Evolutionary conservation across 2,329 filamentous ascomycete genomes (phyloP).

Genomic region (Emergomyces africanus): DNA sequence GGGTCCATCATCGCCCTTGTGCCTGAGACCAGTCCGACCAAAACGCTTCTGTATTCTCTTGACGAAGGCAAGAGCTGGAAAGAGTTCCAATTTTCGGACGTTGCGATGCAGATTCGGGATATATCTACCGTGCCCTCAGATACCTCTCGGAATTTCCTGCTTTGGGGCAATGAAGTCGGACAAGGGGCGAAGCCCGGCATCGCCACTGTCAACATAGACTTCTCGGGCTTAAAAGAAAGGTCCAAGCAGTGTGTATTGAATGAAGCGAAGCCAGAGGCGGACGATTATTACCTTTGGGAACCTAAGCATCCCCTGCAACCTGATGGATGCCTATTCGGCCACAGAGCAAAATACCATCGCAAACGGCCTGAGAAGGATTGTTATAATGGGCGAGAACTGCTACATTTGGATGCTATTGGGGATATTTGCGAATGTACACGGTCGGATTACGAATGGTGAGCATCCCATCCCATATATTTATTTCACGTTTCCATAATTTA

Average conservation of each 20-base stretch:
- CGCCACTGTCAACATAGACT: conserved; percentile 75
- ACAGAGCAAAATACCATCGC: conserved; percentile 76
- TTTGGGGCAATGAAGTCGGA: conserved; percentile 59
- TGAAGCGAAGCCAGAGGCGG: conserved; percentile 45
- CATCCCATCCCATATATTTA: conserved; percentile 9
- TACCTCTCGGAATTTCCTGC: conserved; percentile 76
- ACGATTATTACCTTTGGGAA: conserved; percentile 74
- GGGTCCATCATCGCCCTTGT: conserved; percentile 87
- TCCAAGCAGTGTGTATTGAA: conserved; percentile 52
- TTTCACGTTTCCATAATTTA: neutral
- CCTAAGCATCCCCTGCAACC: conserved; percentile 70
- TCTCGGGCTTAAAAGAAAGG: conserved; percentile 62
- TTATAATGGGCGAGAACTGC: conserved; percentile 65
- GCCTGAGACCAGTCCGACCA: conserved; percentile 54
- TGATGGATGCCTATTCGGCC: conserved; percentile 82
- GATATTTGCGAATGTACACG: conserved; percentile 73
- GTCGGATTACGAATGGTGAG: conserved; percentile 85
- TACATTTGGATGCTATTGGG: conserved; percentile 55
- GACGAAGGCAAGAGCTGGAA: conserved; percentile 74
- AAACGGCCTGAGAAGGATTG: conserved; percentile 71
- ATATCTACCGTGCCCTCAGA: conserved; percentile 84
- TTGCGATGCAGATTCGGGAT: conserved; percentile 60
- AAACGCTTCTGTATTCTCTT: conserved; percentile 58
- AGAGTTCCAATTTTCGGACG: conserved; percentile 58
- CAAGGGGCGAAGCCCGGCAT: conserved; percentile 35